A percentile compares a stretch with the other conserved stretches of the same genome.
phyloP scores from a whole-genome alignment of 805 yeast genomes.

The Kuraishia capsulata region DNA sequence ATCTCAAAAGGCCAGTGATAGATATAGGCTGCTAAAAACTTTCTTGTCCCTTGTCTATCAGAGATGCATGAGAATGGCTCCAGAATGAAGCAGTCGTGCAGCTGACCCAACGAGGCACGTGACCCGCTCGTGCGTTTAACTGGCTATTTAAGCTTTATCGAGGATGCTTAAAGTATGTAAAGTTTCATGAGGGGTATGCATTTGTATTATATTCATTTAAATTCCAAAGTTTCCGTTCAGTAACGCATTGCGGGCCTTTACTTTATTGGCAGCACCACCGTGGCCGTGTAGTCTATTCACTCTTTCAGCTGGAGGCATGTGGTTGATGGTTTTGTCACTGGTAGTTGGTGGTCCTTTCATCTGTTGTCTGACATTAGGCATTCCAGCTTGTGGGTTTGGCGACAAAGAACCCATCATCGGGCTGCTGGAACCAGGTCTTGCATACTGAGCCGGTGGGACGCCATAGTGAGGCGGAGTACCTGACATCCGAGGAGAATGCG shows the following conservation, averaged over 20 bases:
- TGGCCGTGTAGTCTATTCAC: conserved; percentile 39
- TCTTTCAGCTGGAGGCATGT: conserved; percentile 35
- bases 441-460: conserved; percentile 1
- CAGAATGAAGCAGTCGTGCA: too few species aligned
- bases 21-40: too few species aligned
- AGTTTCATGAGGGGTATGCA: too few species aligned
- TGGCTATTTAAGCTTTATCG: too few species aligned
- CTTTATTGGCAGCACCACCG: conserved; percentile 33
- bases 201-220: too few species aligned
- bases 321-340: conserved; percentile 33
- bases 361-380: conserved; percentile 1
- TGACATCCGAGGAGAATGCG: not conserved
- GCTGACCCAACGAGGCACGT: too few species aligned
- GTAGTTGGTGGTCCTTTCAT: conserved; percentile 17
- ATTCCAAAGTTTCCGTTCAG: conserved; percentile 65
- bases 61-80: too few species aligned
- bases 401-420: conserved; percentile 2
- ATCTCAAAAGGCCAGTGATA: too few species aligned
- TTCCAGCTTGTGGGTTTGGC: conserved; percentile 2
- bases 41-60: too few species aligned
- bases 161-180: too few species aligned
- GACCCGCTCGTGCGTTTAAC: too few species aligned
- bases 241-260: conserved; percentile 53
- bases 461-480: not conserved
- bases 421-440: not conserved